Base-by-base conservation (phyloP, 2,329 filamentous ascomycete genomes). In the Annulohypoxylon truncatum region DNA sequence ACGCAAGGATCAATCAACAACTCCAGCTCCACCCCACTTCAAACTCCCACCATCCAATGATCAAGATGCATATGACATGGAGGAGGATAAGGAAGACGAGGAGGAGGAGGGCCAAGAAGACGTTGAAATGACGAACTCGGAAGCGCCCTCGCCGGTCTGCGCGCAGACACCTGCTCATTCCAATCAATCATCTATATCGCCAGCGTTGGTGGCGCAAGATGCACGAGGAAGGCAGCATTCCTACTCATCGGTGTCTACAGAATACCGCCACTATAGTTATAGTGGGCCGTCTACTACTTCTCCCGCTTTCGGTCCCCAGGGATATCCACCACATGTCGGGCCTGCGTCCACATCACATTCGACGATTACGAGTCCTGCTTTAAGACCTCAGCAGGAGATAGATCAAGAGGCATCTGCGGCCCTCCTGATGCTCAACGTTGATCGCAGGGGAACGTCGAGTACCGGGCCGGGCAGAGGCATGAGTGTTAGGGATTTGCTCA, bases 341-440 rank as follows among this genome's bases (percentile, higher is more conserved):
- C 57, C 69, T 22, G 64, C 75, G 38, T 82, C 84, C 13, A 77
- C 78, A 2, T 79, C 80, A 52, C 83, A 80, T 1, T 90, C 85
- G 51, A 81, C 85, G 0, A 75, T 89, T 64, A 88, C 89, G 4
- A 89, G 87, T 67, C 88, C 87, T 1, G 83, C 83, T 6, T 76
- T 90, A 46, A 75, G 79, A 18, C 86, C 88, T 0, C 85, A 87
- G 73, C 80, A 81, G 33, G 87, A 89, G 52, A 74, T 87, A 3
- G 89, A 92, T 67, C 90, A 94, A 66, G 93, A 96, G 77, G 94
- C 93, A 0, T 96, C 93, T 6, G 90, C 93, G 10, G 94, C 94
- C 2, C 78, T 97, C 71, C 79, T 97, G 77, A 97, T 97, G 94
- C 82, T 97, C 64, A 96, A 94, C 71, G 89, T 85, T 57, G 93